Conservation (phyloP, 2,329 filamentous ascomycete species). For the Pseudogymnoascus sp. region DNA sequence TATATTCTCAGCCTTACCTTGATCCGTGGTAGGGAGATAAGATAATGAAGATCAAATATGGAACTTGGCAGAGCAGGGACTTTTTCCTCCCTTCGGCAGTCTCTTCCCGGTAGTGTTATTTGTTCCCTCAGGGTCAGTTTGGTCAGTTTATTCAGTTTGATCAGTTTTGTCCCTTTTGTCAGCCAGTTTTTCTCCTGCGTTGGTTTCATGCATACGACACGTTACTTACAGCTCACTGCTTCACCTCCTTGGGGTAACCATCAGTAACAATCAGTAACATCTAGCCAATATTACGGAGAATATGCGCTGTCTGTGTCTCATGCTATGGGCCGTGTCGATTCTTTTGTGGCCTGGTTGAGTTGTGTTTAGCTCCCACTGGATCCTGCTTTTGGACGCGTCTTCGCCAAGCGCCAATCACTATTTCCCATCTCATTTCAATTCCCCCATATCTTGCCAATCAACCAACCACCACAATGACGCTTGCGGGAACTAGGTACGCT, state of each 20-base stretch:
- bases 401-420: conserved; percentile 7
- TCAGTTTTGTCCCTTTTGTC: neutral
- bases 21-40: neutral
- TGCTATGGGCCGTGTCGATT: neutral
- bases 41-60: neutral
- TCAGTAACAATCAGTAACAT: neutral
- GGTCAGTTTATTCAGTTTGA: neutral
- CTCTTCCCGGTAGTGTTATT: neutral
- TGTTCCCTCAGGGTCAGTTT: neutral
- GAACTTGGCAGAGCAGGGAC: neutral
- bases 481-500: neutral
- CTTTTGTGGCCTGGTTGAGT: neutral
- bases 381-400: neutral
- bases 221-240: neutral
- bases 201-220: conserved; percentile 5
- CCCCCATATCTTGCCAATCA: neutral
- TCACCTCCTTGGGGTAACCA: neutral
- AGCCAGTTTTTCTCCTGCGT: neutral
- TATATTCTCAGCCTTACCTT: neutral
- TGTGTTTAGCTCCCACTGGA: conserved; percentile 7
- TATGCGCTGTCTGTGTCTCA: conserved; percentile 1
- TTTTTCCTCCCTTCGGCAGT: neutral
- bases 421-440: neutral
- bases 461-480: neutral
- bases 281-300: conserved; percentile 3